Evolutionary conservation across 352 stramenopile species (phyloP), one percentile per base, ranked within the genome.

Genomic region (Thraustochytrium sp.): DNA sequence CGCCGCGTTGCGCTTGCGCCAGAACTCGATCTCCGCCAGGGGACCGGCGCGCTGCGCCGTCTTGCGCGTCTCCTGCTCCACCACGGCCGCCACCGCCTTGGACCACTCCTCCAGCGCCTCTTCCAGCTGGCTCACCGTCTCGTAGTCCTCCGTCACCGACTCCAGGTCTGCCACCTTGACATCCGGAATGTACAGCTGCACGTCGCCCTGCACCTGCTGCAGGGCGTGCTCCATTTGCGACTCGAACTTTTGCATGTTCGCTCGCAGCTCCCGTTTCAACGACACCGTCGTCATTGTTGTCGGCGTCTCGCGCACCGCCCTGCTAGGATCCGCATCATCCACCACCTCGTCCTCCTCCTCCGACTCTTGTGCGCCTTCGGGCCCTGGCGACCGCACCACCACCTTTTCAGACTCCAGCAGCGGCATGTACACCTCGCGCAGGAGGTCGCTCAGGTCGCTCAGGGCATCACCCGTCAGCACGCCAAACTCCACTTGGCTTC

Each of bases 11-110:
- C 95, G 91, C 55, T 96, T 90, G 9, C 95, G 87, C 95, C 95
- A 98, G 86, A 98, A 98, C 86, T 98, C 94, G 51, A 98, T 97
- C 64, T 98, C 95, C 1, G 92, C 94, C 8, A 98, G 85, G 0
- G 95, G 95, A 0, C 86, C 87, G 68, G 96, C 95, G 9, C 91
- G 88, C 63, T 96, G 95, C 0, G 92, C 90, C 0, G 89, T 88
- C 84, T 96, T 96, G n/a, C 88, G 87, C 2, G 86, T 90, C 76
- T 97, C 94, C 73, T 96, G 89, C 51, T 98, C 93, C 5, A 97
- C 92, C 8, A 96, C 91, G 26, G 85, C 92, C 3, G 91, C 90
- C 13, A 97, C 92, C 31, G 91, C 92, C 84, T 96, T 94, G 2
- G 90, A 96, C 94, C 94, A 98, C 49, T 96, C 92, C 44, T 97